A percentile compares a stretch with the other conserved stretches of the same genome.
Evolutionary conservation across 2,329 filamentous ascomycete species (phyloP).

Genomic region (Xylaria sp.): DNA sequence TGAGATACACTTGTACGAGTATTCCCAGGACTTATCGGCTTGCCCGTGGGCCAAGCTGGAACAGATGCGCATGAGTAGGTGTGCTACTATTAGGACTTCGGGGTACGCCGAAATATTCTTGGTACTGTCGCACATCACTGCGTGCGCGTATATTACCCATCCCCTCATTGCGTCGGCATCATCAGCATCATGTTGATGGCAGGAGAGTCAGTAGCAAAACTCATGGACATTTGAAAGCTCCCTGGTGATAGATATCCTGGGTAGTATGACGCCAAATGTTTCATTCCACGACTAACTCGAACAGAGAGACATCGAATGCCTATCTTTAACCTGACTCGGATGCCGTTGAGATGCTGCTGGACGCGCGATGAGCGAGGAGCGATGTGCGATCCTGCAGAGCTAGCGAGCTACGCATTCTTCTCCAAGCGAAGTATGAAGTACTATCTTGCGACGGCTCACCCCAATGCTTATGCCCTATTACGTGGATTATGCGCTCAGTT

Average conservation of each 20-base stretch:
- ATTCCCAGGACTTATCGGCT: neutral
- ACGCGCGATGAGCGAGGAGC: neutral
- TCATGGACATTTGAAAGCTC: neutral
- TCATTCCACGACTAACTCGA: neutral
- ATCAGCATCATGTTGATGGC: neutral
- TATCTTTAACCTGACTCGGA: neutral
- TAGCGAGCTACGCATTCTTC: neutral
- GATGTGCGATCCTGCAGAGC: neutral
- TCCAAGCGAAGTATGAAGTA: neutral
- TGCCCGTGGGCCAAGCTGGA: neutral
- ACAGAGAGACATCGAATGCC: neutral
- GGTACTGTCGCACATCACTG: slow-evolving; percentile 1
- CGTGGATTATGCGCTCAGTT: slow-evolving; percentile 1
- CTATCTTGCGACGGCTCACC: neutral
- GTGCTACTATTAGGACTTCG: neutral
- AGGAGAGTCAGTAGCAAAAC: neutral
- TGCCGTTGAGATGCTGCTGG: neutral
- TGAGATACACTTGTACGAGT: neutral
- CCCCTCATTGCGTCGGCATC: neutral
- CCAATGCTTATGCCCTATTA: neutral
- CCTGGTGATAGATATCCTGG: neutral
- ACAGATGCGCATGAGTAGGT: neutral
- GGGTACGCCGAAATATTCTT: slow-evolving; percentile 2
- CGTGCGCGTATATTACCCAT: slow-evolving; percentile 1
- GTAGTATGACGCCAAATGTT: neutral